Evolutionary conservation across 345 rosid genomes (phyloP).

Genomic region (Linum trigynum): DNA sequence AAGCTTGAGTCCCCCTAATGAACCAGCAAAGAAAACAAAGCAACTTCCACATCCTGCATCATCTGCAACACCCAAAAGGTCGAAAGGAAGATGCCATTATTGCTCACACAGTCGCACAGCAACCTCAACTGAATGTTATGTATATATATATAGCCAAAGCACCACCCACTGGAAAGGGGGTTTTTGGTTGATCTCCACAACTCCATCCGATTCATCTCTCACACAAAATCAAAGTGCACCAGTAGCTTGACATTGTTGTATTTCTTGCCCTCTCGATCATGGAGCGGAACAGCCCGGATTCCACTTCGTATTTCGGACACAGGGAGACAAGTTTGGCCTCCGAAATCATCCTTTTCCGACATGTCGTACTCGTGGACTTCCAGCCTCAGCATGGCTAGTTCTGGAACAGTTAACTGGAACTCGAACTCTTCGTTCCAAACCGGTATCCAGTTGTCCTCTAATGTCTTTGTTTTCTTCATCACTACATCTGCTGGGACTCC

Average conservation of each 20-base stretch:
- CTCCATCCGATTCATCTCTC: neutral
- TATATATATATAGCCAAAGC: no score
- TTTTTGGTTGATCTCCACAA: no score
- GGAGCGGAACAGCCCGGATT: slow-evolving; percentile 8
- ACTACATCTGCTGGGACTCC: slow-evolving; percentile 9
- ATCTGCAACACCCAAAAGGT: no score
- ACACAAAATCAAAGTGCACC: slow-evolving; percentile 5
- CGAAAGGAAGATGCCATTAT: no score
- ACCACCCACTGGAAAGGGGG: no score
- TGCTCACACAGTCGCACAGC: no score
- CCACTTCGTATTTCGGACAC: slow-evolving; percentile 5
- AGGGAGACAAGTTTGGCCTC: slow-evolving; percentile 10
- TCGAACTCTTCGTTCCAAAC: slow-evolving; percentile 7
- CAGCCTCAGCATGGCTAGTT: slow-evolving; percentile 1
- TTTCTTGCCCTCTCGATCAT: slow-evolving; percentile 7
- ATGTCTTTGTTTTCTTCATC: slow-evolving; percentile 7
- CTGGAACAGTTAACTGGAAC: slow-evolving; percentile 4
- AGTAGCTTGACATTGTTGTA: slow-evolving; percentile 2
- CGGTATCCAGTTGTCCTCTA: slow-evolving; percentile 9
- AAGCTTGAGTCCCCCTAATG: no score
- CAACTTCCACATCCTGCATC: no score
- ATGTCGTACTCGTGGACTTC: slow-evolving; percentile 8
- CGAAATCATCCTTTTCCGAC: slow-evolving; percentile 9
- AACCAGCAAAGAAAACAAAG: no score
- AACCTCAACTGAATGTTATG: no score